Evolutionary conservation across 495 filamentous ascomycete genomes (phyloP), one percentile per base, ranked within the genome.

Genomic region (Podospora bellae-mahoneyi): DNA sequence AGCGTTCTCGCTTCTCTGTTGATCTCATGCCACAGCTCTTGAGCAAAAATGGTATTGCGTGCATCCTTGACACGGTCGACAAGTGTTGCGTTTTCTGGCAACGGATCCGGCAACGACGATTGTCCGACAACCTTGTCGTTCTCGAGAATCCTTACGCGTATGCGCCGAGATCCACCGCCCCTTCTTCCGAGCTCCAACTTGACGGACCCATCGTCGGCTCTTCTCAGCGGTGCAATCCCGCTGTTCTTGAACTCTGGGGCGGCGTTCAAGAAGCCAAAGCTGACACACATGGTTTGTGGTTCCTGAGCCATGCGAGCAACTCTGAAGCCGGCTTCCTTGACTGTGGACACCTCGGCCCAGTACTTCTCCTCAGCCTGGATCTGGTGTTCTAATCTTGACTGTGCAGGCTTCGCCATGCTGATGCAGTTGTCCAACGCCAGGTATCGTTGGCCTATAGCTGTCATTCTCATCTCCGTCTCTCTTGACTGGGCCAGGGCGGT

Each of bases 21-120:
- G 23, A 99, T 77, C 77, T 98, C 95, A 69, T 96, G 88, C 83
- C 93, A 96, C n/a, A 99, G 78, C 74, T 99, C 96, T 73, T 97
- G 90, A 64, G 94, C 91, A 74, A 92, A 97, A 1, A 96, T 82
- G 65, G 91, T 93, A 76, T 99, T 90, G 30, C 94, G 88, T 13
- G 93, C 92, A 70, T 92, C 89, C 19, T 89, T 84, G 58, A 98
- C 91, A 7, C 85, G 85, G 48, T 88, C 82, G 68, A 93, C 88
- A 27, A 81, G 68, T 61, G 73, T 80, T 27, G 76, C 74, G 65
- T 73, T 75, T 69, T 71, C 82, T 65, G 75, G 75, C 44, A 77
- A 73, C 57, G 78, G 79, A 23, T 68, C 65, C 5, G 82, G 79
- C 0, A 85, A 69, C 28, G 71, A 73, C 1, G 87, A 88, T 55